These are phyloP conservation scores for Microbotryum lychnidis-dioicae DNA, from an alignment of 1,284 basidiomycete species.

Conservation along the genomic window DNA sequence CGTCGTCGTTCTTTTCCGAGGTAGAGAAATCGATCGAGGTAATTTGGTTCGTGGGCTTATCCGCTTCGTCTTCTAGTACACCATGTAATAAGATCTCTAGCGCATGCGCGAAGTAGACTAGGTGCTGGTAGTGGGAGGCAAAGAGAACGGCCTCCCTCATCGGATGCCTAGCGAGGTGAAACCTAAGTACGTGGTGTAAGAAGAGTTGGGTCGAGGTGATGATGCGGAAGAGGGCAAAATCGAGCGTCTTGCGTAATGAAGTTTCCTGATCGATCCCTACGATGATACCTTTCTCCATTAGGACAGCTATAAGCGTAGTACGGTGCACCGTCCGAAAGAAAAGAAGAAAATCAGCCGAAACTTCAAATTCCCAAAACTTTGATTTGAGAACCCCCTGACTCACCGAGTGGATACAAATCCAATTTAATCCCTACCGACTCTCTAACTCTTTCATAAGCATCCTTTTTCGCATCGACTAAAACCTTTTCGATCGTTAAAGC, in stretches of 20 bases:
- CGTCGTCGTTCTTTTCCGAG: too few species aligned
- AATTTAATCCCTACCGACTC: slow-evolving; percentile 85
- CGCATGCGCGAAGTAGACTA: slow-evolving; percentile 89
- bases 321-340: too few species aligned
- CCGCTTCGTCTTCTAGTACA: slow-evolving; percentile 82
- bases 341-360: slow-evolving; percentile 12
- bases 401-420: slow-evolving; percentile 92
- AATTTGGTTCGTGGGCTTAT: slow-evolving; percentile 27
- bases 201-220: slow-evolving; percentile 92
- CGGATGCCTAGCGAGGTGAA: slow-evolving; percentile 65
- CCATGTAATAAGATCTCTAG: slow-evolving; percentile 89
- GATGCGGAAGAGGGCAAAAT: slow-evolving; percentile 87
- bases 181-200: slow-evolving; percentile 80
- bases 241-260: slow-evolving; percentile 63
- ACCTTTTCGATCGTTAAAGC: slow-evolving; percentile 74
- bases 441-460: slow-evolving; percentile 57
- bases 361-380: neutral
- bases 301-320: slow-evolving; percentile 55
- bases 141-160: slow-evolving; percentile 73
- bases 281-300: slow-evolving; percentile 98
- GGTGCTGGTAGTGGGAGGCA: slow-evolving; percentile 73
- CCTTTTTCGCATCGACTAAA: slow-evolving; percentile 32
- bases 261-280: slow-evolving; percentile 90
- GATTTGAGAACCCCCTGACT: slow-evolving; percentile 40
- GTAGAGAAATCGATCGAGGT: neutral